Conservation (phyloP, 345 rosid species). For the Syzygium jambos region DNA sequence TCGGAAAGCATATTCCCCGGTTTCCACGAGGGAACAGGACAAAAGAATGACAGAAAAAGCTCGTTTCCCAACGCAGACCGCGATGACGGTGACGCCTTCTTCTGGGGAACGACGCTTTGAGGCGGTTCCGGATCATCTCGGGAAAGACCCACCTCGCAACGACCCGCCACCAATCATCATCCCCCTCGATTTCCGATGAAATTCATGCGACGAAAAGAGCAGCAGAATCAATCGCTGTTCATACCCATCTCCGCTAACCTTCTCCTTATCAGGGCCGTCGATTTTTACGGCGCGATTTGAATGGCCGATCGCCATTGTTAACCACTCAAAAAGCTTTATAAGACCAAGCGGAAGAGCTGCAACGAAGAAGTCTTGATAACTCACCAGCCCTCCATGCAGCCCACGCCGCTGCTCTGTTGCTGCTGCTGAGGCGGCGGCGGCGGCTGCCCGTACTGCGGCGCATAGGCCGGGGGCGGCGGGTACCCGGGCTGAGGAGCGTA, state of each 20-base stretch:
- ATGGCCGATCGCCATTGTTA: background rate
- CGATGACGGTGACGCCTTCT: background rate
- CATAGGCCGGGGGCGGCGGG: background rate
- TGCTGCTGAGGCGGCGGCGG: background rate
- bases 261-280: background rate
- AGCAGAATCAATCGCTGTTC: background rate
- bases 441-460: background rate
- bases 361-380: background rate
- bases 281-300: background rate
- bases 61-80: background rate
- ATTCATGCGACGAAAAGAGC: background rate
- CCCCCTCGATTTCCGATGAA: background rate
- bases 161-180: background rate
- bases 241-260: background rate
- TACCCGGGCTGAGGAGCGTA: background rate
- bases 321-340: background rate
- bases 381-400: background rate
- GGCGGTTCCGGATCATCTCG: background rate
- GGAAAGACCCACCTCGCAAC: background rate
- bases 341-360: background rate
- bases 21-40: background rate
- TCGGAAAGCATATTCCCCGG: background rate
- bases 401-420: background rate
- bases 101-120: background rate
- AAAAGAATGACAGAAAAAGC: background rate